phyloP scores from a whole-genome alignment of 1,284 basidiomycete species.

The Serendipita sp. region DNA sequence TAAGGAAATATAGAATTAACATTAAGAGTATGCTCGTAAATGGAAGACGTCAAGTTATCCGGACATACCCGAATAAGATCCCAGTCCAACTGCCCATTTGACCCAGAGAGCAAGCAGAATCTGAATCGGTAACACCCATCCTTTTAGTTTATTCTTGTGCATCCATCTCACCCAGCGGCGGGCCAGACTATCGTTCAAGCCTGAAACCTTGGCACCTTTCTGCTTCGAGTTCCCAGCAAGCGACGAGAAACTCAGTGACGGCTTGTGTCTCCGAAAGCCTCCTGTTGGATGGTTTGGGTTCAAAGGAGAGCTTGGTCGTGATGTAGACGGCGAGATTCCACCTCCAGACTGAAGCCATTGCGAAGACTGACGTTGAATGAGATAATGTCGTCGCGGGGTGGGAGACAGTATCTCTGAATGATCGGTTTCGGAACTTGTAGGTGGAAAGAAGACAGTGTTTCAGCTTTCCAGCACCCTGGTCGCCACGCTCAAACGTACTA shows the following conservation, averaged over 20 bases:
- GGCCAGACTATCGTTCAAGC: slow-evolving; percentile 34
- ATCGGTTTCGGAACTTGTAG: slow-evolving; percentile 15
- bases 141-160: slow-evolving; percentile 48
- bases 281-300: slow-evolving; percentile 14
- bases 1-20: not conserved
- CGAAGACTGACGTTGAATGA: slow-evolving; percentile 32
- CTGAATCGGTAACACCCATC: slow-evolving; percentile 39
- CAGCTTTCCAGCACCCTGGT: not conserved
- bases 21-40: not conserved
- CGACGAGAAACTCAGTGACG: slow-evolving; percentile 13
- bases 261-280: slow-evolving; percentile 8
- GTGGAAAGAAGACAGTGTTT: no score
- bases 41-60: not conserved
- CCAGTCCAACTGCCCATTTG: slow-evolving; percentile 56
- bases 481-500: not conserved
- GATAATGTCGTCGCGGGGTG: slow-evolving; percentile 38
- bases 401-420: slow-evolving; percentile 38
- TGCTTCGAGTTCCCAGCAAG: slow-evolving; percentile 11
- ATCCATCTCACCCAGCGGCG: slow-evolving; percentile 60
- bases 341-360: slow-evolving; percentile 35
- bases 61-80: slow-evolving; percentile 65
- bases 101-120: slow-evolving; percentile 40
- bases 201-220: slow-evolving; percentile 17
- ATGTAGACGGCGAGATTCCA: slow-evolving; percentile 31
- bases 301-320: slow-evolving; percentile 29